A percentile compares a stretch with the other conserved stretches of the same genome.
Evolutionary conservation across 2,329 filamentous ascomycete genomes (phyloP).

Genomic region (Trichophyton mentagrophytes): DNA sequence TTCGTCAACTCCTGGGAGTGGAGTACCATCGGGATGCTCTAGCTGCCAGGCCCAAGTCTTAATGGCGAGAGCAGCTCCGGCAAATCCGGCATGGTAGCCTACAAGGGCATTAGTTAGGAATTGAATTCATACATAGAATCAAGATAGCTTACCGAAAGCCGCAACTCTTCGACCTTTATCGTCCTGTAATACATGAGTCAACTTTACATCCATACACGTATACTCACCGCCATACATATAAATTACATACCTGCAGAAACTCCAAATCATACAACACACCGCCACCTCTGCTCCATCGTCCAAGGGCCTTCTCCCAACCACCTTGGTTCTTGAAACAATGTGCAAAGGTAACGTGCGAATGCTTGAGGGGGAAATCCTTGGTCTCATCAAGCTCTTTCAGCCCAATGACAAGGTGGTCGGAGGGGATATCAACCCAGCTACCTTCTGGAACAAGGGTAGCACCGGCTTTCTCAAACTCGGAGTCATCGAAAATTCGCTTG

Average conservation of each 20-base stretch:
- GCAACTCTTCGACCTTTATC: conserved; percentile 14
- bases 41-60: conserved; percentile 78
- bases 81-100: conserved; percentile 61
- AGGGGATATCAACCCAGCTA: conserved; percentile 28
- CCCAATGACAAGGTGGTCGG: conserved; percentile 15
- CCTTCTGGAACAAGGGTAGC: conserved; percentile 29
- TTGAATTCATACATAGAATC: not conserved
- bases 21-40: conserved; percentile 51
- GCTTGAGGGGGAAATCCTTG: conserved; percentile 14
- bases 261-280: conserved; percentile 17
- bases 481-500: conserved; percentile 27
- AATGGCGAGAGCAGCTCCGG: conserved; percentile 55
- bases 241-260: conserved; percentile 14
- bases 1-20: conserved; percentile 48
- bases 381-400: conserved; percentile 17
- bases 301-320: conserved; percentile 16
- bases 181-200: conserved; percentile 8
- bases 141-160: conserved; percentile 12
- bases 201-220: not conserved
- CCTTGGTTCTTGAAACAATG: conserved; percentile 18
- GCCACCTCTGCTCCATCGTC: conserved; percentile 15
- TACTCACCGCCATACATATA: not conserved
- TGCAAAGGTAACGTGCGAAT: conserved; percentile 17
- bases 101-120: conserved; percentile 19
- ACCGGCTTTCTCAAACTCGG: conserved; percentile 30